A percentile compares a stretch with the other conserved stretches of the same genome.
Conservation (phyloP, 257 asterid genomes). For the Scutellaria barbata region DNA sequence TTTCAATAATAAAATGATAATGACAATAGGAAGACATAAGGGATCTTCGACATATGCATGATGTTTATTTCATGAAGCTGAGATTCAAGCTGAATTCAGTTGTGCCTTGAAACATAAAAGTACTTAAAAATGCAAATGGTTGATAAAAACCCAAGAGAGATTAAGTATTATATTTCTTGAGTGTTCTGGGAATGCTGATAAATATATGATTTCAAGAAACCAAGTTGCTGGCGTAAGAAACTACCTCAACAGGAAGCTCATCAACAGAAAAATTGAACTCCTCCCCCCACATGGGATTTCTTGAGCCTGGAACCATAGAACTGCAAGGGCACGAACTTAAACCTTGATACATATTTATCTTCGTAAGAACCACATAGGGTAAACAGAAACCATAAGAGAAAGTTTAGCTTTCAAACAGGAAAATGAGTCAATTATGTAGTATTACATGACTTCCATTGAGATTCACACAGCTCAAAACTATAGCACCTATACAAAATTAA, state of each 20-base stretch:
- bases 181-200: conserved; percentile 1
- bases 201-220: not conserved
- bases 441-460: not conserved
- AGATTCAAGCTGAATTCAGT: not conserved
- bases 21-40: not conserved
- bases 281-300: conserved; percentile 99
- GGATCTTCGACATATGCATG: conserved; percentile 2
- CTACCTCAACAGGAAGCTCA: conserved; percentile 91
- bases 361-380: conserved; percentile 20
- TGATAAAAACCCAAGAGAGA: conserved; percentile 3
- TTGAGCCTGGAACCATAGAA: conserved; percentile 97
- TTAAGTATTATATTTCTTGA: not conserved
- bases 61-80: conserved; percentile 5
- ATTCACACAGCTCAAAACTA: conserved; percentile 8
- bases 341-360: conserved; percentile 29
- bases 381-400: conserved; percentile 20
- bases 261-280: conserved; percentile 94
- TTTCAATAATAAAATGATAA: conserved; percentile 11
- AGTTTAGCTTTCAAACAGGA: conserved; percentile 19
- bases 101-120: conserved; percentile 17
- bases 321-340: conserved; percentile 51
- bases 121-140: conserved; percentile 7
- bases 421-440: conserved; percentile 18
- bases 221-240: conserved; percentile 30
- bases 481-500: conserved; percentile 8